Evolutionary conservation across 495 filamentous ascomycete species (phyloP).

Genomic region (Annulohypoxylon maeteangense): DNA sequence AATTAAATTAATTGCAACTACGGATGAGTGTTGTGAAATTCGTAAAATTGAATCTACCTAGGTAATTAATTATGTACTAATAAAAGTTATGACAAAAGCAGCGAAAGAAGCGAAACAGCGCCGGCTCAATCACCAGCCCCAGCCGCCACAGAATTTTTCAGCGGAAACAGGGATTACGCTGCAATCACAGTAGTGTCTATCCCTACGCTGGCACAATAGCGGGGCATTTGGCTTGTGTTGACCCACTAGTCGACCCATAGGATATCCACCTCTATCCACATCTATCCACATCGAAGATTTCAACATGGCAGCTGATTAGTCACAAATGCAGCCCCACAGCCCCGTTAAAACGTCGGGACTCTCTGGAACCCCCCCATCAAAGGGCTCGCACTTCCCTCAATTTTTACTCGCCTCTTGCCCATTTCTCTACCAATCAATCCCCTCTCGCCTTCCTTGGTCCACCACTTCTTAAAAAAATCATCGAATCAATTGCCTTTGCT

Average conservation of each 20-base stretch:
- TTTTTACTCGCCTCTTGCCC: slow-evolving; percentile 47
- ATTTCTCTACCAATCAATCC: slow-evolving; percentile 52
- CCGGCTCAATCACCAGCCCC: slow-evolving; percentile 33
- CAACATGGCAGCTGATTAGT: slow-evolving; percentile 50
- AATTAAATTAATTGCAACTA: not conserved
- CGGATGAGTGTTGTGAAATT: not conserved
- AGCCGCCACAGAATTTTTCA: slow-evolving; percentile 40
- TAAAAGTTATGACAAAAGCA: slow-evolving; percentile 10
- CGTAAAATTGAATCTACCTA: not conserved
- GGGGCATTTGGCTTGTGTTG: not conserved
- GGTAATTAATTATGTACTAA: too few species aligned
- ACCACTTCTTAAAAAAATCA: slow-evolving; percentile 46
- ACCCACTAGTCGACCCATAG: not conserved
- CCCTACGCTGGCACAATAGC: slow-evolving; percentile 37
- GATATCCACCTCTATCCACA: slow-evolving; percentile 5
- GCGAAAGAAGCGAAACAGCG: slow-evolving; percentile 11
- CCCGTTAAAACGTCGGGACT: slow-evolving; percentile 48
- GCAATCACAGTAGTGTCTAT: slow-evolving; percentile 32
- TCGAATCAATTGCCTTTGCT: slow-evolving; percentile 50
- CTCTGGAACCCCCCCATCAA: slow-evolving; percentile 36
- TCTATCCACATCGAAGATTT: slow-evolving; percentile 43
- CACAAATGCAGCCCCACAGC: slow-evolving; percentile 47
- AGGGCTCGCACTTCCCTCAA: slow-evolving; percentile 38
- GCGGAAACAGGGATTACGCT: slow-evolving; percentile 15
- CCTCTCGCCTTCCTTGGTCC: slow-evolving; percentile 44